These are phyloP conservation scores for Polygonum aviculare DNA, from an alignment of 148 eudicot genomes.

Conservation along the genomic window DNA sequence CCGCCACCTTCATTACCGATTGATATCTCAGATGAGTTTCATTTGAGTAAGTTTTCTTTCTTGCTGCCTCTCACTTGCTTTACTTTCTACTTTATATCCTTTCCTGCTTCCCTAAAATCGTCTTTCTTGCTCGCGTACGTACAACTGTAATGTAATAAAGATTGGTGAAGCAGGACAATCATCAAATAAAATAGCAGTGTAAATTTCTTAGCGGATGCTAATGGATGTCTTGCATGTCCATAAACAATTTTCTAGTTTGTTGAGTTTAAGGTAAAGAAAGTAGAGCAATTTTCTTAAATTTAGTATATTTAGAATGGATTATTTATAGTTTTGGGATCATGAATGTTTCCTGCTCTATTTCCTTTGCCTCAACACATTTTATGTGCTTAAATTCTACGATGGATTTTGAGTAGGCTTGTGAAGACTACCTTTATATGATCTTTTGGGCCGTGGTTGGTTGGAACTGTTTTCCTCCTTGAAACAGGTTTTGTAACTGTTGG, in stretches of 20 bases:
- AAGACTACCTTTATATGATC: slow-evolving; percentile 30
- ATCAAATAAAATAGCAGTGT: neutral
- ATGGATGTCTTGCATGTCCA: neutral
- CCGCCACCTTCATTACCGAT: neutral
- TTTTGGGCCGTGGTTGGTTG: slow-evolving; percentile 23
- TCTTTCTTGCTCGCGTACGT: slow-evolving; percentile 35
- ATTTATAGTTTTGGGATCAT: neutral
- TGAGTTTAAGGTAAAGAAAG: neutral
- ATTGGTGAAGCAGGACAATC: neutral
- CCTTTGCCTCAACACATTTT: neutral
- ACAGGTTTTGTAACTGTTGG: slow-evolving; percentile 26
- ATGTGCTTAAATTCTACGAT: neutral
- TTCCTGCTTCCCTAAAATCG: slow-evolving; percentile 19
- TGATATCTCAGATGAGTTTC: slow-evolving; percentile 17
- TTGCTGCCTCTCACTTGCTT: slow-evolving; percentile 19
- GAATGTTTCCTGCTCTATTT: neutral
- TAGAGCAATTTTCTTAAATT: neutral
- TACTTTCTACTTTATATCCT: slow-evolving; percentile 22
- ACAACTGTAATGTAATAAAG: neutral
- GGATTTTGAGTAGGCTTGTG: neutral
- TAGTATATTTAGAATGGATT: neutral
- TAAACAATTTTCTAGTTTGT: neutral
- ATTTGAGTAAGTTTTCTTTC: slow-evolving; percentile 18
- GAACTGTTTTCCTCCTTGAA: slow-evolving; percentile 43
- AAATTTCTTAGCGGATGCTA: neutral